Conservation (phyloP, 345 rosid genomes). For the Acer saccharum region DNA sequence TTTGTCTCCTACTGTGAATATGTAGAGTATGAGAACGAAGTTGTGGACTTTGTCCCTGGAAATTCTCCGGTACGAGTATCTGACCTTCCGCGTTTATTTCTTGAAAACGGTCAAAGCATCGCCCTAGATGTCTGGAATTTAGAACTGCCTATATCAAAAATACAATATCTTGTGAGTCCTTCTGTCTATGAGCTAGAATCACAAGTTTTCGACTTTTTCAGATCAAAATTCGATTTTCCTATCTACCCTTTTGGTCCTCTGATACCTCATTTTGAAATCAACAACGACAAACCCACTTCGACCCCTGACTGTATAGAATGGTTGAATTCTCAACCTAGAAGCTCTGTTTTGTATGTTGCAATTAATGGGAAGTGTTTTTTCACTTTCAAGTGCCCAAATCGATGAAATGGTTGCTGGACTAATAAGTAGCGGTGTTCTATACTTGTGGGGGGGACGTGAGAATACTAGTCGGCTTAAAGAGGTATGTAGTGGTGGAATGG, state of each 20-base stretch:
- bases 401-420: not conserved
- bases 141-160: not conserved
- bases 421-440: constrained; percentile 31
- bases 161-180: constrained; percentile 26
- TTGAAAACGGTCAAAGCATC: too few relatives aligned
- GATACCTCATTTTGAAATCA: constrained; percentile 34
- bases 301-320: constrained; percentile 24
- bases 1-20: too few relatives aligned
- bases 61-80: too few relatives aligned
- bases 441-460: constrained; percentile 49
- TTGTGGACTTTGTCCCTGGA: too few relatives aligned
- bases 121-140: too few relatives aligned
- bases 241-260: constrained; percentile 44
- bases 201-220: constrained; percentile 16
- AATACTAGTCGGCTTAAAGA: constrained; percentile 3
- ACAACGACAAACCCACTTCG: not conserved
- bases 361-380: constrained; percentile 48
- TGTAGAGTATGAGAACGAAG: too few relatives aligned
- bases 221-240: constrained; percentile 22
- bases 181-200: constrained; percentile 31
- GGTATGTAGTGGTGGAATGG: constrained; percentile 1
- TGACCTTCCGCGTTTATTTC: too few relatives aligned
- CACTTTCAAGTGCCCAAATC: not conserved
- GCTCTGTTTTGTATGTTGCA: not conserved
- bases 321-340: constrained; percentile 39